Evolutionary conservation across 2,329 filamentous ascomycete genomes (phyloP), one percentile per base, ranked within the genome.

Genomic region (Fusarium sacchari): DNA sequence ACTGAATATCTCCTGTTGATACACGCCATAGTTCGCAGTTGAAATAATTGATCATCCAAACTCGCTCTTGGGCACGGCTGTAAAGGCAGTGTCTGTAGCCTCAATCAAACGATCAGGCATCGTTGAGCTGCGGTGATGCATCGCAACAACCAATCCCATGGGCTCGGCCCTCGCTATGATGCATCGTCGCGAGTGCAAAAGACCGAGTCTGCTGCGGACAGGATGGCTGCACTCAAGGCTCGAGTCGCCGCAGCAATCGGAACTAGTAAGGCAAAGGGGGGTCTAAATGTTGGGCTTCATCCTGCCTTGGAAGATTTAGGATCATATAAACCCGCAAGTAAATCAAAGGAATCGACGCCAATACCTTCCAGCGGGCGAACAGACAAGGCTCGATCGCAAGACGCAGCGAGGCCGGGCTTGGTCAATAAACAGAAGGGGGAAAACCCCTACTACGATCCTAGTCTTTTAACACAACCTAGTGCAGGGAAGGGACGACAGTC

Each of bases 371-470:
- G 62, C 15, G 60, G 67, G 13, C 69, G 67, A 57, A 42, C 69
- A 52, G 73, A 74, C 24, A 74, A 71, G 22, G 49, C 68, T 17
- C 71, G 71, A 24, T 44, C 49, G 6, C 65, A 73, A 60, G 72
- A 74, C 60, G 60, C 59, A 36, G 63, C 69, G 58, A 78, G 74
- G 53, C 39, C 77, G 75, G 79, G 61, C 43, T 43, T 53, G 26
- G 34, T 40, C 32, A 62, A 63, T n/a, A 59, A 52, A 28, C 65
- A 71, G 53, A 58, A 49, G 42, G 64, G 75, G 42, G 63, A 70
- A 34, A 97, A 97, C 75, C 95, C 95, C 1, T 98, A 97, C 81
- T 95, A 93, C 74, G 94, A 97, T 77, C 87, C 92, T 13, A 92
- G 85, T 73, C 82, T 91, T 18, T 88, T 89, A n/a, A 84, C 87